These are phyloP conservation scores for Colletotrichum sublineola DNA, from an alignment of 2,329 filamentous ascomycete species.

Conservation along the genomic window DNA sequence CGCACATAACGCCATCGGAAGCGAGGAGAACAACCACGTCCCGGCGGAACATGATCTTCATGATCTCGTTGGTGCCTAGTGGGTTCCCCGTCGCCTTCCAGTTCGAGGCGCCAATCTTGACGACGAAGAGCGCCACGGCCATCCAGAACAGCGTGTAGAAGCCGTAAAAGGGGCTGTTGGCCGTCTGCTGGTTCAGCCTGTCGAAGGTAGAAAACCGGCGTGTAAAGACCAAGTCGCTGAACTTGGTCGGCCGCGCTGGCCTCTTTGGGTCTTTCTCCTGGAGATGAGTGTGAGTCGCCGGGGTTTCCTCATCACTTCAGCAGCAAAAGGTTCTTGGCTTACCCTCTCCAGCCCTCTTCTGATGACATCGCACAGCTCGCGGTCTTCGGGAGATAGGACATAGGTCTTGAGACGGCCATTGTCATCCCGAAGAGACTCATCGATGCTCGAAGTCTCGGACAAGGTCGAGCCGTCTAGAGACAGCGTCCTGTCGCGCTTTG, in stretches of 20 bases:
- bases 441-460: conserved; percentile 34
- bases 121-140: conserved; percentile 73
- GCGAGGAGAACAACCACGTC: conserved; percentile 68
- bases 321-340: not conserved
- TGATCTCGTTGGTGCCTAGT: conserved; percentile 79
- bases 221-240: conserved; percentile 75
- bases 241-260: conserved; percentile 45
- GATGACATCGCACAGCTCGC: conserved; percentile 35
- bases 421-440: conserved; percentile 26
- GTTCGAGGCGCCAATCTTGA: conserved; percentile 77
- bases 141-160: conserved; percentile 88
- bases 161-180: conserved; percentile 80
- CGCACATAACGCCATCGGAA: conserved; percentile 79
- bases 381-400: conserved; percentile 50
- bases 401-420: conserved; percentile 40
- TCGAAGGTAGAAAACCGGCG: conserved; percentile 82
- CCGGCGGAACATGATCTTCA: conserved; percentile 73
- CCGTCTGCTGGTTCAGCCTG: conserved; percentile 73
- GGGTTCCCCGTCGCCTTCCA: conserved; percentile 77
- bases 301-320: not conserved
- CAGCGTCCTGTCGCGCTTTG: conserved; percentile 15
- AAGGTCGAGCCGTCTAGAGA: conserved; percentile 35
- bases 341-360: conserved; percentile 38
- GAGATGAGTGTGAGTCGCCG: not conserved
- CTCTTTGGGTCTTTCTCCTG: conserved; percentile 39